Base-by-base conservation (phyloP, 1,284 basidiomycete species). In the Papiliotrema laurentii region DNA sequence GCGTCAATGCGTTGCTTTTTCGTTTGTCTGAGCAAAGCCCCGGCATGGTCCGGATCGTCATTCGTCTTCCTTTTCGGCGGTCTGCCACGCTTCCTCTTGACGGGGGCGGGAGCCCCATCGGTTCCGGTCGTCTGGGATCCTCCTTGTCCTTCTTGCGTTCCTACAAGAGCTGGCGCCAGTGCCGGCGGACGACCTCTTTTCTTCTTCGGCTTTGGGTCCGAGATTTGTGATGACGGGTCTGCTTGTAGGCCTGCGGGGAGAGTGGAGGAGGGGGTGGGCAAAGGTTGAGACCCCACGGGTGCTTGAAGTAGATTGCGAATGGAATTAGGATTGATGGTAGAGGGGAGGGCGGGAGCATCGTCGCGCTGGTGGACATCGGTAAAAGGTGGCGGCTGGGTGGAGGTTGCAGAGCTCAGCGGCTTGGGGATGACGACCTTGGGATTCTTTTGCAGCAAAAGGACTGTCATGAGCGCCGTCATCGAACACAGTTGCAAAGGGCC, bases 131-230 rank as follows among this genome's bases (percentile, higher is more conserved):
- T 16, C 21, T 19, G n/a, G n/a, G n/a, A n/a, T n/a, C n/a, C n/a
- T n/a, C n/a, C n/a, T n/a, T n/a, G n/a, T n/a, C n/a, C n/a, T n/a
- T n/a, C n/a, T n/a, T n/a, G n/a, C n/a, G n/a, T n/a, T n/a, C n/a
- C n/a, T n/a, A n/a, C n/a, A n/a, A n/a, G n/a, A n/a, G n/a, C n/a
- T n/a, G n/a, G n/a, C n/a, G n/a, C n/a, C n/a, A n/a, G n/a, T n/a
- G n/a, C n/a, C n/a, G n/a, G n/a, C n/a, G n/a, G n/a, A n/a, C n/a
- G 3, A 18, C 13, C 78, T 96, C 1, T 92, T 91, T 1, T 93
- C 89, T 1, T 89, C 90, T 1, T 94, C 89, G 6, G 37, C 10
- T 9, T 16, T 94, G 90, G 0, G 90, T 97, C 16, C 84, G 89
- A n/a, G n/a, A n/a, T n/a, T n/a, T n/a, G n/a, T n/a, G n/a, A n/a